These are phyloP conservation scores for Limonium bicolor DNA, from an alignment of 148 eudicot genomes.

Conservation along the genomic window DNA sequence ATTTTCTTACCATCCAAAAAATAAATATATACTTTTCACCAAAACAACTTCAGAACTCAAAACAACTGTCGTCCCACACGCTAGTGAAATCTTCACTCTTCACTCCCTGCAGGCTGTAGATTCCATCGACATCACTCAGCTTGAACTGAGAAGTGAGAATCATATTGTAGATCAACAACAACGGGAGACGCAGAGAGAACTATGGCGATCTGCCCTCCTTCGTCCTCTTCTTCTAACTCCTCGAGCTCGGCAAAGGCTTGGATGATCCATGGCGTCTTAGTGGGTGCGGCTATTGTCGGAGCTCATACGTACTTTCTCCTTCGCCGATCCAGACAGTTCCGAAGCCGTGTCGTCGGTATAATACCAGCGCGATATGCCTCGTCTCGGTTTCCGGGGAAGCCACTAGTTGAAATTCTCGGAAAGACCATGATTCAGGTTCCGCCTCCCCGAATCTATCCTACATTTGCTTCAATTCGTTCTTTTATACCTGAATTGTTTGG, in stretches of 20 bases:
- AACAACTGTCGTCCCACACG: too few species aligned
- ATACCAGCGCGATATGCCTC: constrained; percentile 89
- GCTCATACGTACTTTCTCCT: constrained; percentile 30
- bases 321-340: constrained; percentile 36
- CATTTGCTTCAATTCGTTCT: background rate
- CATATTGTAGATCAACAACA: too few species aligned
- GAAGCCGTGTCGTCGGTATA: constrained; percentile 69
- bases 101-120: too few species aligned
- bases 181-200: background rate
- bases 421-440: constrained; percentile 98
- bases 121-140: too few species aligned
- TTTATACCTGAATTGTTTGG: background rate
- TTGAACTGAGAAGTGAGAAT: too few species aligned
- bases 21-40: too few species aligned
- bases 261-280: constrained; percentile 57
- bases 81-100: too few species aligned
- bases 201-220: constrained; percentile 28
- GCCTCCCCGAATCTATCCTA: too few species aligned
- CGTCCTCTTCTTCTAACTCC: constrained; percentile 20
- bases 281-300: constrained; percentile 39
- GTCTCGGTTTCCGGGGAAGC: constrained; percentile 76
- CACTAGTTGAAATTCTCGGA: constrained; percentile 80
- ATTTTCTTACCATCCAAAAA: too few species aligned
- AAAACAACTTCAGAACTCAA: too few species aligned
- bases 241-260: constrained; percentile 28